Conservation (phyloP, 2,329 filamentous ascomycete species). For the Trichophyton mentagrophytes region DNA sequence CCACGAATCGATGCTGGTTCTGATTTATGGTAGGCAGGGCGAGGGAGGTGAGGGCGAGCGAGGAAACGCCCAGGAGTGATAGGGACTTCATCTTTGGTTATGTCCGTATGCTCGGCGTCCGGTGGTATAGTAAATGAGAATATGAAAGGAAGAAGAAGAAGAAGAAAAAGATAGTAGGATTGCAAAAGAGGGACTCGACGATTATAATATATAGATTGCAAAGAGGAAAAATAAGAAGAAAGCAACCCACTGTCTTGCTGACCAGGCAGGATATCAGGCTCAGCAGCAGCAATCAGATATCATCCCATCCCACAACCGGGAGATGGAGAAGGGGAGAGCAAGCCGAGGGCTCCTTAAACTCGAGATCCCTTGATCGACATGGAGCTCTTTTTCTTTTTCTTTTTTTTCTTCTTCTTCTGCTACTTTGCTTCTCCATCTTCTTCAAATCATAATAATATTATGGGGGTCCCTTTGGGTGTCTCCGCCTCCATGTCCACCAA, state of each 20-base stretch:
- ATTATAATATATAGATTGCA: too few species aligned
- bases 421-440: background rate
- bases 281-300: background rate
- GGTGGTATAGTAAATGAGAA: background rate
- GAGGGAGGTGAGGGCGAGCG: conserved; percentile 5
- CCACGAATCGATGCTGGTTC: background rate
- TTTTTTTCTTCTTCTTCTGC: conserved; percentile 3
- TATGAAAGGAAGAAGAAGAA: background rate
- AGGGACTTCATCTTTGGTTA: background rate
- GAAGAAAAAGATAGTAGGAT: too few species aligned
- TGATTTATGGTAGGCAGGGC: conserved; percentile 5
- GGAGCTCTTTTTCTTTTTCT: background rate
- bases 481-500: background rate
- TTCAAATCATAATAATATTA: too few species aligned
- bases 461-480: too few species aligned
- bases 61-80: background rate
- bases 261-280: background rate
- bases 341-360: background rate
- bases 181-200: too few species aligned
- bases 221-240: too few species aligned
- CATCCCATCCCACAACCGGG: background rate
- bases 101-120: too few species aligned
- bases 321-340: background rate
- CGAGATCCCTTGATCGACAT: background rate
- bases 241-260: too few species aligned